Conservation (phyloP, 352 stramenopile species). For the Elongisporangium prolatum region DNA sequence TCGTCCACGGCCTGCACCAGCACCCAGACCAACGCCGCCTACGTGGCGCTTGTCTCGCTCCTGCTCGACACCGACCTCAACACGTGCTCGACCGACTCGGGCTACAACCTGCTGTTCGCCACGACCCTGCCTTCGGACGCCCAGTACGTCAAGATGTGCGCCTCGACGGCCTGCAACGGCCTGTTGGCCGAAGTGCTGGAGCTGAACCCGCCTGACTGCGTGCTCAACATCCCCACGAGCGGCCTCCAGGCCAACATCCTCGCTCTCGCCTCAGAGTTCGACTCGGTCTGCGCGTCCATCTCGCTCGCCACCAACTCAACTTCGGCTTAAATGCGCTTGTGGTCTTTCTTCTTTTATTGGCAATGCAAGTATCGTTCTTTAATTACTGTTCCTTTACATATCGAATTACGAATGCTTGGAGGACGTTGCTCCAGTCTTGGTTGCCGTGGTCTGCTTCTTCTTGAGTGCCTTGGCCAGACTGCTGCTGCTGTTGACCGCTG, state of each 20-base stretch:
- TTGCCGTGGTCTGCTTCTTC: constrained; percentile 21
- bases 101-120: no score
- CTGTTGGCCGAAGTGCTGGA: constrained; percentile 17
- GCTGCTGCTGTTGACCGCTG: constrained; percentile 23
- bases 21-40: no score
- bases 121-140: no score
- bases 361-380: neutral
- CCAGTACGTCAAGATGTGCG: no score
- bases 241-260: constrained; percentile 22
- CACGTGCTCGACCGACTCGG: no score
- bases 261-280: constrained; percentile 3
- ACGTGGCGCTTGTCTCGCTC: no score
- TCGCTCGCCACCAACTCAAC: neutral
- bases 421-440: neutral
- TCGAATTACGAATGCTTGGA: constrained; percentile 1
- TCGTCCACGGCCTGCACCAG: no score
- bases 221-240: constrained; percentile 21
- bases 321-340: neutral
- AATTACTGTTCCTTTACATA: neutral
- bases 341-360: neutral
- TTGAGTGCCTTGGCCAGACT: constrained; percentile 44
- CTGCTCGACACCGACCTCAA: no score
- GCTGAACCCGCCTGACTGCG: constrained; percentile 22
- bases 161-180: constrained; percentile 15
- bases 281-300: no score